Evolutionary conservation across 2,329 filamentous ascomycete species (phyloP).

Genomic region (Fusarium decemcellulare): DNA sequence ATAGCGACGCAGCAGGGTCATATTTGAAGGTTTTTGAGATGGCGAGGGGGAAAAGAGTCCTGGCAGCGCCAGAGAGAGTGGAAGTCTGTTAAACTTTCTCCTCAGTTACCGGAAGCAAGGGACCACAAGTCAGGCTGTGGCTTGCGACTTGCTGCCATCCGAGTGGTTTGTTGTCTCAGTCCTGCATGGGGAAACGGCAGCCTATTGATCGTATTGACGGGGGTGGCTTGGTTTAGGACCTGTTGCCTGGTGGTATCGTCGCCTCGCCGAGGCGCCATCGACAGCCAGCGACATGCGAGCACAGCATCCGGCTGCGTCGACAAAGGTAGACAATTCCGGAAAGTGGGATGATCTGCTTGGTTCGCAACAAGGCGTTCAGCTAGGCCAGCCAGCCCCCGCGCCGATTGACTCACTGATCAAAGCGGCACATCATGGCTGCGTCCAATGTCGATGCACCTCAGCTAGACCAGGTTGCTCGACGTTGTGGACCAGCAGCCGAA

Average conservation of each 20-base stretch:
- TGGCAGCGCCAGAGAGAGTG: background rate
- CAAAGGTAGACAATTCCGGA: background rate
- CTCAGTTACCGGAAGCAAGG: background rate
- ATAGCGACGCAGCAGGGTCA: background rate
- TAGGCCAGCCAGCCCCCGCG: background rate
- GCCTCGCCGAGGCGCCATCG: slow-evolving; percentile 2
- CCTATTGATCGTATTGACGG: background rate
- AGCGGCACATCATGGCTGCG: background rate
- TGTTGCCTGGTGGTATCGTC: slow-evolving; percentile 17
- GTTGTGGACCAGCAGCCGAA: background rate
- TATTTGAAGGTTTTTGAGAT: slow-evolving; percentile 9
- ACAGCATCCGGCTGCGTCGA: background rate
- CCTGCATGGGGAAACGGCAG: background rate
- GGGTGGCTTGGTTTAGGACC: slow-evolving; percentile 4
- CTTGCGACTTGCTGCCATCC: background rate
- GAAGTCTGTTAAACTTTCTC: background rate
- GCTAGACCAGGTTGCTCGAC: background rate
- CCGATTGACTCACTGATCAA: background rate
- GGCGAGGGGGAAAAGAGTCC: slow-evolving; percentile 15
- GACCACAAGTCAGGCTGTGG: background rate
- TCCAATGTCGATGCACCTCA: background rate
- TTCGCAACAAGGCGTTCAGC: slow-evolving; percentile 16
- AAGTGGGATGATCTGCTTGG: background rate
- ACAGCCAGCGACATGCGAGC: background rate
- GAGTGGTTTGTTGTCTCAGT: background rate